A percentile compares a stretch with the other conserved stretches of the same genome.
Evolutionary conservation across 208 protist genomes (phyloP).

Genomic region (Trypanosoma cruzi): DNA sequence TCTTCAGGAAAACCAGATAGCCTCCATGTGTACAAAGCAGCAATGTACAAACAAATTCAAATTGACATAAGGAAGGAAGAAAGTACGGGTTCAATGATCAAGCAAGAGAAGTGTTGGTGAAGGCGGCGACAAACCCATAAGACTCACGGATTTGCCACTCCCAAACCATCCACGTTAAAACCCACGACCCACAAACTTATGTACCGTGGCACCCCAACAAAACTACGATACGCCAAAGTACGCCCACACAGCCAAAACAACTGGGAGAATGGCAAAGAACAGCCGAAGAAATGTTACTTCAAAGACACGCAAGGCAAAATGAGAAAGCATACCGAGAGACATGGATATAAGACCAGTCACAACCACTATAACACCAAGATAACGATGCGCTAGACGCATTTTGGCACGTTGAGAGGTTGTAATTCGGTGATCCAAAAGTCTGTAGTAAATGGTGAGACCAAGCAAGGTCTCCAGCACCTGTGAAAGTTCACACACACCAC

Average conservation of each 20-base stretch:
- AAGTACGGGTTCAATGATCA: neutral
- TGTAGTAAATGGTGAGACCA: constrained; percentile 24
- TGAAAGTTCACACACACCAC: constrained; percentile 25
- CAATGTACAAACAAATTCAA: neutral
- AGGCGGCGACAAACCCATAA: neutral
- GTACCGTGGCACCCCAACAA: neutral
- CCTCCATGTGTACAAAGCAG: neutral
- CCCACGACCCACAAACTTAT: constrained; percentile 8
- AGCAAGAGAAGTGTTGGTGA: neutral
- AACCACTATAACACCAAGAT: constrained; percentile 7
- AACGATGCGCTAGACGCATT: constrained; percentile 17
- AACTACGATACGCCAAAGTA: constrained; percentile 6
- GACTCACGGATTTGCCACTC: neutral
- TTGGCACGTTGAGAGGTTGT: neutral
- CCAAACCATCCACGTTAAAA: no score
- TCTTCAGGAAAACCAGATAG: neutral
- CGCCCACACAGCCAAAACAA: constrained; percentile 22
- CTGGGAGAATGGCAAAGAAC: constrained; percentile 21
- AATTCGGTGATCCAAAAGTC: neutral
- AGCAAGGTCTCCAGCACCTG: constrained; percentile 23
- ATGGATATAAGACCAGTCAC: constrained; percentile 18
- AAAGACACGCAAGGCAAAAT: constrained; percentile 25
- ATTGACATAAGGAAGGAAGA: neutral
- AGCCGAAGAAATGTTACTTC: constrained; percentile 1
- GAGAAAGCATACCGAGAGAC: constrained; percentile 28